Evolutionary conservation across 1,284 basidiomycete genomes (phyloP).

Genomic region (Moesziomyces antarcticus): DNA sequence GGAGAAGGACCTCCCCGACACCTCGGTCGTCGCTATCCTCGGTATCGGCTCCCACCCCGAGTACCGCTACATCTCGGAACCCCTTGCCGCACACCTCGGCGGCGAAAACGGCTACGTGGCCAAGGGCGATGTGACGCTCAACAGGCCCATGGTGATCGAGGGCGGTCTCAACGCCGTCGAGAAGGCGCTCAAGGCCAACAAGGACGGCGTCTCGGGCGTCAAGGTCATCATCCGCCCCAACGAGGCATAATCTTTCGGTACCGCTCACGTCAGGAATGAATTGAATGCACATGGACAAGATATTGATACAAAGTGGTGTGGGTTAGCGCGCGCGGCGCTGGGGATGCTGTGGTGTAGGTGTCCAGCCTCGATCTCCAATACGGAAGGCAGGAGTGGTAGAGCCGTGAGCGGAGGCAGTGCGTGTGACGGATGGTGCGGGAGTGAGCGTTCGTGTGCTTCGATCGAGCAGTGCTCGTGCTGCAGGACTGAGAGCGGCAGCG

Average conservation of each 20-base stretch:
- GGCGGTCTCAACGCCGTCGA: conserved; percentile 46
- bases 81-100: conserved; percentile 37
- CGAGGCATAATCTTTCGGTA: conserved; percentile 13
- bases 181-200: conserved; percentile 47
- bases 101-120: conserved; percentile 52
- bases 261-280: too few species aligned
- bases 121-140: conserved; percentile 34
- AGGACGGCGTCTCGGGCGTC: conserved; percentile 49
- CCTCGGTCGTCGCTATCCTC: conserved; percentile 18
- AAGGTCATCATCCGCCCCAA: conserved; percentile 51
- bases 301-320: neutral
- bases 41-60: conserved; percentile 31
- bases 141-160: conserved; percentile 36
- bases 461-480: conserved; percentile 32
- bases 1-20: neutral
- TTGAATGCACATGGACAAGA: too few species aligned
- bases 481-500: conserved; percentile 22
- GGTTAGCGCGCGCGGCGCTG: neutral
- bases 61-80: conserved; percentile 29
- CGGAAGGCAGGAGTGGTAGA: neutral
- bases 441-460: conserved; percentile 13
- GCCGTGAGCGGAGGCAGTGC: neutral
- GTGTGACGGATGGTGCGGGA: neutral
- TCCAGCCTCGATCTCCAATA: conserved; percentile 22
- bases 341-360: conserved; percentile 24